Evolutionary conservation across 768 basidiomycete species (phyloP), one percentile per base, ranked within the genome.

Genomic region (Symmetrospora coprosmae): DNA sequence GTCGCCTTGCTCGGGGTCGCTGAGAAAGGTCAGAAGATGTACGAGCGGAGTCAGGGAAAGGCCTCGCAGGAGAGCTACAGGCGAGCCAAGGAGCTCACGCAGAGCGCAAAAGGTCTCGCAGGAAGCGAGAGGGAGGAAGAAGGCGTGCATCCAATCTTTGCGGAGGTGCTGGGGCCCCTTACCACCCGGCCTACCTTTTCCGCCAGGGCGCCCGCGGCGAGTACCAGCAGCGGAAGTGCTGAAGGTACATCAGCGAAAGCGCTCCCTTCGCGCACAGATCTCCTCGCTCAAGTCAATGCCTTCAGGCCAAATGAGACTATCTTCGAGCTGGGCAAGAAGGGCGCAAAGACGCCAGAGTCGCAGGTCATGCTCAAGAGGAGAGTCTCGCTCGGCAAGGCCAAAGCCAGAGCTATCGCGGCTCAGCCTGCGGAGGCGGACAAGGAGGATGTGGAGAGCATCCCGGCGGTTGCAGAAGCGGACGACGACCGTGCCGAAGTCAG

Each of bases 31-130:
- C 89, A 96, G 65, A 74, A 78, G 1, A 85, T 97, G 87, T 97
- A 92, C 71, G 90, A 96, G 68, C 82, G 89, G 31, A 87, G 86
- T 63, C 84, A 87, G 71, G 85, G 85, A 21, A 94, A 91, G 70
- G 91, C 92, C 17, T 85, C 83, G 68, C 78, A 79, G 16, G 82
- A 82, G 58, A 85, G 84, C 68, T 87, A 96, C 74, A 81, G 83
- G 65, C 81, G 90, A 4, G 85, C 91, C 14, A 97, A 97, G 69
- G 84, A 83, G 60, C 84, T 94, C 77, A 76, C 78, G 47, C 80
- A 82, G 55, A 46, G 51, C 13, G 17, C 40, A 31, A 87, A 85
- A 82, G 77, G 80, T 25, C 75, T 85, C 17, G 80, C 82, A 2
- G 81, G 80, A 2, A 64, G 56, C 19, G 78, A 81, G 23, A 64